Conservation (phyloP, 495 filamentous ascomycete genomes). For the Sporormia fimetaria region DNA sequence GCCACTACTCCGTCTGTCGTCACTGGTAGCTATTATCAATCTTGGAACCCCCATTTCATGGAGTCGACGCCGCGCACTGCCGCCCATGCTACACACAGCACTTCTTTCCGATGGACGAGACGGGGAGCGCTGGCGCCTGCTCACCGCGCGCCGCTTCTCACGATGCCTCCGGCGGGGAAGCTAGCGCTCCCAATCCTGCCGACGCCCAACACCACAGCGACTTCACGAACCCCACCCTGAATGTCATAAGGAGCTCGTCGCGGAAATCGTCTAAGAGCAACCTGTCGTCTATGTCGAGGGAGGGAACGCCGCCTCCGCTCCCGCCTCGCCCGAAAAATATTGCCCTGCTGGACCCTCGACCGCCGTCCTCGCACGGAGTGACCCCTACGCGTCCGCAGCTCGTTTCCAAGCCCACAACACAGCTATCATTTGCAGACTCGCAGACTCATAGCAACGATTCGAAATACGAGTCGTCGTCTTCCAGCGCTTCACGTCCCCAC, state of each 20-base stretch:
- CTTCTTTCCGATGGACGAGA: conserved; percentile 9
- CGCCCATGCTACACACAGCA: background rate
- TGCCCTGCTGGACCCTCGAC: conserved; percentile 13
- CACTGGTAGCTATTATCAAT: no score
- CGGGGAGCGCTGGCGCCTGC: conserved; percentile 4
- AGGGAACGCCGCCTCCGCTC: conserved; percentile 25
- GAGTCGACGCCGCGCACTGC: no score
- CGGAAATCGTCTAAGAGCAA: conserved; percentile 5
- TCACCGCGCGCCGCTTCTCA: conserved; percentile 1
- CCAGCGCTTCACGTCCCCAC: conserved; percentile 29
- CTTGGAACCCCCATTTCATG: no score
- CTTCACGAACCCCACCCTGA: conserved; percentile 18
- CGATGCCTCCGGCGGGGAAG: no score
- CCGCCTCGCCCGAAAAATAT: conserved; percentile 19
- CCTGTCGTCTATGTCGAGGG: conserved; percentile 9
- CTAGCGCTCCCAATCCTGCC: conserved; percentile 2
- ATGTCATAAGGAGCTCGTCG: conserved; percentile 9
- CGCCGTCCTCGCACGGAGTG: conserved; percentile 13
- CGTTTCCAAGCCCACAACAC: conserved; percentile 69
- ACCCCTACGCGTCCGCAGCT: conserved; percentile 30
- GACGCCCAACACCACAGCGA: conserved; percentile 1
- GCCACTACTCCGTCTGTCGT: no score
- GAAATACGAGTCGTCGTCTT: conserved; percentile 26
- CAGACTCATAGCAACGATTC: conserved; percentile 52
- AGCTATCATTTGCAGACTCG: conserved; percentile 64